Conservation (phyloP, 139 green algal genomes). For the Gonium pectorale region DNA sequence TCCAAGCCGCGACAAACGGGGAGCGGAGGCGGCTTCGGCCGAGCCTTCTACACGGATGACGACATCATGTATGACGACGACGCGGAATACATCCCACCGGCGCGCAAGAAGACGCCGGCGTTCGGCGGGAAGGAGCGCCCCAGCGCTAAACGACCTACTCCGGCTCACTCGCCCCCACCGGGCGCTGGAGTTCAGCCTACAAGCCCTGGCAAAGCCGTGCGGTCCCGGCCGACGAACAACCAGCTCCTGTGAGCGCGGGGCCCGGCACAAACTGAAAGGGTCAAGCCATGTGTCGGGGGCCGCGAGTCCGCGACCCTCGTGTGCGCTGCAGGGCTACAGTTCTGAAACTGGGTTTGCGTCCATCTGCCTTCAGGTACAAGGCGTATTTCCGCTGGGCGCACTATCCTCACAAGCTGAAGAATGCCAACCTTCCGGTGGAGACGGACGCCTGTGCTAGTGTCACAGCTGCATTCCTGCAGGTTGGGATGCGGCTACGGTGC, state of each 20-base stretch:
- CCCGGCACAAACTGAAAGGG: no score
- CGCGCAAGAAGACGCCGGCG: slow-evolving; percentile 16
- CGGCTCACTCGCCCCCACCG: slow-evolving; percentile 2
- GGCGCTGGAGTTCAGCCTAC: neutral
- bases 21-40: slow-evolving; percentile 14
- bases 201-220: slow-evolving; percentile 29
- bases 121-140: slow-evolving; percentile 14
- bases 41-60: slow-evolving; percentile 4
- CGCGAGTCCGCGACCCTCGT: no score
- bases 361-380: slow-evolving; percentile 80
- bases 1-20: no score
- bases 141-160: neutral
- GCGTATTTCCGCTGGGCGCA: slow-evolving; percentile 92
- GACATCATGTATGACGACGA: slow-evolving; percentile 40
- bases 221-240: slow-evolving; percentile 92
- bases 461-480: slow-evolving; percentile 93
- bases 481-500: slow-evolving; percentile 25
- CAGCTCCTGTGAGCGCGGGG: slow-evolving; percentile 85
- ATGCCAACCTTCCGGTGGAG: slow-evolving; percentile 68
- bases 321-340: no score
- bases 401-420: slow-evolving; percentile 74
- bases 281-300: slow-evolving; percentile 6
- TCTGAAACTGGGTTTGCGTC: neutral
- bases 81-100: slow-evolving; percentile 31
- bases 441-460: slow-evolving; percentile 95